phyloP scores from a whole-genome alignment of 1,284 basidiomycete species.

The Gastroboletus turbinatus region DNA sequence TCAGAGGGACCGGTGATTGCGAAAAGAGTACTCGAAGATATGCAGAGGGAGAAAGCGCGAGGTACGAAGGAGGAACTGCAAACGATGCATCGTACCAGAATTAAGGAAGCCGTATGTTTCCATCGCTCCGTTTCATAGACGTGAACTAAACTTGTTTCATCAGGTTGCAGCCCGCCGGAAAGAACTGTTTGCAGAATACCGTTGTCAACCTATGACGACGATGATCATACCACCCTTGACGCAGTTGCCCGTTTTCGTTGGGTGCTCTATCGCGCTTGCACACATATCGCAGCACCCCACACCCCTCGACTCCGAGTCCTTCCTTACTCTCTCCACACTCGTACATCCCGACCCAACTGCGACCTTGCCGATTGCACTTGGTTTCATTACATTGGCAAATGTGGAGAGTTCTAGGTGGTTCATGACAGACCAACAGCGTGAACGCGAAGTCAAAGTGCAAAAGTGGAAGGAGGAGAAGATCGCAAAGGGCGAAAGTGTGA shows the following conservation, averaged over 20 bases:
- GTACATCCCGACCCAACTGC: slow-evolving; percentile 71
- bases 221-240: slow-evolving; percentile 62
- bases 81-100: slow-evolving; percentile 48
- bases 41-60: slow-evolving; percentile 54
- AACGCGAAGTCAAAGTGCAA: slow-evolving; percentile 38
- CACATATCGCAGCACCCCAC: slow-evolving; percentile 56
- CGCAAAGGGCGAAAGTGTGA: slow-evolving; percentile 42
- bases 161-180: slow-evolving; percentile 59
- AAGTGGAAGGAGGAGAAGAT: slow-evolving; percentile 46
- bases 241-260: slow-evolving; percentile 74
- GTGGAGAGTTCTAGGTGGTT: slow-evolving; percentile 76
- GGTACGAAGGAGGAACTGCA: slow-evolving; percentile 56
- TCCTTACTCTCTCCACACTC: slow-evolving; percentile 70
- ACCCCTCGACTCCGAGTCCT: slow-evolving; percentile 71
- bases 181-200: slow-evolving; percentile 56
- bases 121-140: neutral
- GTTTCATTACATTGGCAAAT: slow-evolving; percentile 73
- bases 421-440: slow-evolving; percentile 53
- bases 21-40: slow-evolving; percentile 53
- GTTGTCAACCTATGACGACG: slow-evolving; percentile 58
- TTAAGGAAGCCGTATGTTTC: slow-evolving; percentile 41
- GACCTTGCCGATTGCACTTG: slow-evolving; percentile 68
- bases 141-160: slow-evolving; percentile 6
- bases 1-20: slow-evolving; percentile 52
- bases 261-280: slow-evolving; percentile 59